A percentile compares a stretch with the other conserved stretches of the same genome.
phyloP scores from a whole-genome alignment of 257 asterid species.

The Solanum pimpinellifolium region DNA sequence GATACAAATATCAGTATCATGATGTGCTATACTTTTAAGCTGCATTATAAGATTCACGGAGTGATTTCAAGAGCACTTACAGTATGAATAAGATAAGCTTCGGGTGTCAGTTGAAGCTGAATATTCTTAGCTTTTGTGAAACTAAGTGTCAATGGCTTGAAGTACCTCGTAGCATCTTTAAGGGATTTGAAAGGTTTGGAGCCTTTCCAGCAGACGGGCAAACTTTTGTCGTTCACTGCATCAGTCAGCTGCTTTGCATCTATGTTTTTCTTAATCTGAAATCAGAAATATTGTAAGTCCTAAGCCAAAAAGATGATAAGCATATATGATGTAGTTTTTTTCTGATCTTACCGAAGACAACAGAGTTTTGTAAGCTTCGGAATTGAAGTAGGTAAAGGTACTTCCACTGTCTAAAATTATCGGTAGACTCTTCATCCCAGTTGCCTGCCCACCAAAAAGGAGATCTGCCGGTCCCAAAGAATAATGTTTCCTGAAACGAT shows the following conservation, averaged over 20 bases:
- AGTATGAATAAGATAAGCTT: constrained; percentile 63
- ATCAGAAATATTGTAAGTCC: not conserved
- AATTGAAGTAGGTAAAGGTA: constrained; percentile 28
- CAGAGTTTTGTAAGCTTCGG: constrained; percentile 7
- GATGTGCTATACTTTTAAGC: not conserved
- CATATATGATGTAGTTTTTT: not conserved
- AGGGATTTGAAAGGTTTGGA: constrained; percentile 52
- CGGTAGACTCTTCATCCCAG: constrained; percentile 10
- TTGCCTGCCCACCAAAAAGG: constrained; percentile 11
- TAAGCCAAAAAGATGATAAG: not conserved
- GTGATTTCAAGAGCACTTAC: constrained; percentile 27
- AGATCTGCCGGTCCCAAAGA: constrained; percentile 25
- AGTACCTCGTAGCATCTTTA: constrained; percentile 25
- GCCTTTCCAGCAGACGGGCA: constrained; percentile 83
- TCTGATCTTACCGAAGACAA: constrained; percentile 23
- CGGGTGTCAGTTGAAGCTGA: constrained; percentile 54
- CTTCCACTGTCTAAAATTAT: constrained; percentile 38
- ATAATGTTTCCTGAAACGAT: constrained; percentile 20
- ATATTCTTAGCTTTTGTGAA: constrained; percentile 31
- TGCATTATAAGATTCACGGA: not conserved
- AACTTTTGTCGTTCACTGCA: constrained; percentile 52
- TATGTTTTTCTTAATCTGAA: constrained; percentile 44
- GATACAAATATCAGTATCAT: not conserved
- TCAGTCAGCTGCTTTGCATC: constrained; percentile 18
- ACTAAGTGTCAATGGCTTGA: constrained; percentile 59